These are phyloP conservation scores for Solanum piurae DNA, from an alignment of 257 asterid species.

Conservation along the genomic window DNA sequence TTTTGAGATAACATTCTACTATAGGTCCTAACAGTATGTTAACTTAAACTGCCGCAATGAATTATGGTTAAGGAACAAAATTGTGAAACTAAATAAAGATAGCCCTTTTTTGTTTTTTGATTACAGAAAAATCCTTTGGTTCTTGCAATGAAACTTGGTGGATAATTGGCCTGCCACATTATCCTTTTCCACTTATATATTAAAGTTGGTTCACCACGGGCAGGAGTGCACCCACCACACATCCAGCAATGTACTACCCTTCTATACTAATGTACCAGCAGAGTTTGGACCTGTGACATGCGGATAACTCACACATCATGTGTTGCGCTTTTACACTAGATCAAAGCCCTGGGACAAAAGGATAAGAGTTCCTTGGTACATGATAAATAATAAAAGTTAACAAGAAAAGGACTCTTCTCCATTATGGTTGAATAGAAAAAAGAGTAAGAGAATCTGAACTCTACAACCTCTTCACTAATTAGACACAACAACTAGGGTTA, in stretches of 20 bases:
- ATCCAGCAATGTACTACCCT: background rate
- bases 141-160: background rate
- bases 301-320: background rate
- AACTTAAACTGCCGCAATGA: background rate
- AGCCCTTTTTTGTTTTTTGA: background rate
- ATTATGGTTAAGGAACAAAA: background rate
- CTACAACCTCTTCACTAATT: background rate
- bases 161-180: background rate
- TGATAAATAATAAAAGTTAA: background rate
- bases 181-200: background rate
- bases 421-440: background rate
- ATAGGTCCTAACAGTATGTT: background rate
- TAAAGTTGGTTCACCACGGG: background rate
- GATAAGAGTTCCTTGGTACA: background rate
- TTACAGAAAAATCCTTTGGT: background rate
- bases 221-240: background rate
- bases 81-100: background rate
- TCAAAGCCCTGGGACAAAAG: background rate
- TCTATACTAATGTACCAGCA: background rate
- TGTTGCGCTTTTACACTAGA: background rate
- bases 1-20: background rate
- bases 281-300: background rate
- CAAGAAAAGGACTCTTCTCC: background rate
- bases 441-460: background rate
- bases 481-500: background rate